Conservation (phyloP, 495 filamentous ascomycete species). For the Aspergillus cavernicola region DNA sequence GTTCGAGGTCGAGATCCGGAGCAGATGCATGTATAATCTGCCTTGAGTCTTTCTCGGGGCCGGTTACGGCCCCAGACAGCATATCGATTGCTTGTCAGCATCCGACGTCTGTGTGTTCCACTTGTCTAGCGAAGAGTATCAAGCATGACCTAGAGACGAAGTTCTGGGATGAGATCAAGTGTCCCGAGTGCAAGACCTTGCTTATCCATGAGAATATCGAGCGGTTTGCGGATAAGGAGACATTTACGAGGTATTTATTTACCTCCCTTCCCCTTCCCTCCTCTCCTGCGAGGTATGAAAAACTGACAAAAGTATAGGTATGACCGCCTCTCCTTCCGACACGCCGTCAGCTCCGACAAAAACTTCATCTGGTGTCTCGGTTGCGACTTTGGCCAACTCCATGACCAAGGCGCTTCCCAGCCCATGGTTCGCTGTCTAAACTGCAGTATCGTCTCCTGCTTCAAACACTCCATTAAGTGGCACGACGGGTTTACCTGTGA, state of each 20-base stretch:
- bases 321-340: constrained; percentile 7
- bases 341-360: constrained; percentile 8
- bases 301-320: no score
- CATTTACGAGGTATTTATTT: not conserved
- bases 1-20: not conserved
- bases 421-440: constrained; percentile 5
- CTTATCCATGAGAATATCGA: constrained; percentile 10
- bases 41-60: constrained; percentile 6
- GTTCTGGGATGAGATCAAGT: constrained; percentile 15
- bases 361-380: constrained; percentile 16
- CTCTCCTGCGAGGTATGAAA: no score
- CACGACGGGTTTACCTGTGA: constrained; percentile 15
- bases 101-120: constrained; percentile 1
- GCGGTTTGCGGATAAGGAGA: constrained; percentile 7
- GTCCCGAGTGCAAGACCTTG: constrained; percentile 9
- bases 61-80: not conserved
- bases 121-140: constrained; percentile 11
- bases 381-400: constrained; percentile 13
- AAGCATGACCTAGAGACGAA: constrained; percentile 12
- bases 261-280: not conserved
- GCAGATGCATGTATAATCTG: constrained; percentile 12
- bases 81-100: constrained; percentile 11
- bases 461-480: constrained; percentile 15
- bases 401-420: constrained; percentile 1
- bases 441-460: constrained; percentile 6